Base-by-base conservation (phyloP, 768 basidiomycete species). In the Lyophyllum shimeji region DNA sequence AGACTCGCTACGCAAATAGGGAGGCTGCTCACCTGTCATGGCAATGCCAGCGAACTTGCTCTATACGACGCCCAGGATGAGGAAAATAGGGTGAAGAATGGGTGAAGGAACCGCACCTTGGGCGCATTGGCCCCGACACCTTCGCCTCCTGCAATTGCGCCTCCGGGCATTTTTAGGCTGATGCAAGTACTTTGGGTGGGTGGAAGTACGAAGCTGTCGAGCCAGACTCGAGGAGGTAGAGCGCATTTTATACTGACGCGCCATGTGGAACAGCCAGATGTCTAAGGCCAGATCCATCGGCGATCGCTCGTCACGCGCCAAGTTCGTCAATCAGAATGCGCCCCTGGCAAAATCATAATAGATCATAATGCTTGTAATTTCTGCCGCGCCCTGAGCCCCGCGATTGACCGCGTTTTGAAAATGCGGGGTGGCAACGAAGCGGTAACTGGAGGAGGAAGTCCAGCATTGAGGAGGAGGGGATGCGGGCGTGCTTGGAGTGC, bases 1-100 rank as follows among this genome's bases (percentile, higher is more conserved):
- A 46, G 23, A 50, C 25, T 24, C 23, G 42, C 2, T 29, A 15
- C 25, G 1, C 25, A 27, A 46, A 13, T 12, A 9, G 25, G 24
- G 46, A 25, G 5, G 34, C 20, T 43, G 54, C 65, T 33, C 24
- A 68, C 74, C 71, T 25, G 69, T 71, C 74, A 79, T 76, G 50
- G 74, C 64, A 33, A 77, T 72, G 43, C 77, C 79, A 40, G 74
- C 70, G 47, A 74, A 64, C 57, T 74, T 74, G 63, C 64, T 76
- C 71, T 75, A 49, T 0, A 17, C 3, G 29, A 9, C n/a, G n/a
- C n/a, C 5, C 29, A 47, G n/a, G 33, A 48, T 25, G 45, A 1
- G 48, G 52, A 44, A 58, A 47, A 48, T 44, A 13, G 51, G 52
- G 34, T 13, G 43, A 50, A 23, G n/a, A 40, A 46, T 7, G 23